A percentile compares a stretch with the other conserved stretches of the same genome.
phyloP scores from a whole-genome alignment of 768 basidiomycete genomes.

The Mycena sanguinolenta region DNA sequence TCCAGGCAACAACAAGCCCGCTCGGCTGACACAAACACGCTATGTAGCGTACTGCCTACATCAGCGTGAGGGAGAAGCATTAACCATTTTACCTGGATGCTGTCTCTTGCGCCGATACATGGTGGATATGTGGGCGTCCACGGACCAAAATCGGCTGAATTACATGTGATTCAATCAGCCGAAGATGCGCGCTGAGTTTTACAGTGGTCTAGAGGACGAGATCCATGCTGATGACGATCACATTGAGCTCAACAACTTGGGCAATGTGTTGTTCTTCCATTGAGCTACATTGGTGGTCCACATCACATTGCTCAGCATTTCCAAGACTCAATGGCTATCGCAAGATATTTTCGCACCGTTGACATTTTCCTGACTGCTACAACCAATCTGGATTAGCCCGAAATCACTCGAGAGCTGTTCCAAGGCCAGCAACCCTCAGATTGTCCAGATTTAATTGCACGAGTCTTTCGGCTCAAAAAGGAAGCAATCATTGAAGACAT shows the following conservation, averaged over 20 bases:
- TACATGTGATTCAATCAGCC: not conserved
- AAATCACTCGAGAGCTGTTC: not conserved
- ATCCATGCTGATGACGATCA: not conserved
- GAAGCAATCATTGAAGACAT: not conserved
- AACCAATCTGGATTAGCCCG: not conserved
- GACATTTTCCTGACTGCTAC: not conserved
- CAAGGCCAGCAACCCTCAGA: not conserved
- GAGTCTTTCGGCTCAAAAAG: not conserved
- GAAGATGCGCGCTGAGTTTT: not conserved
- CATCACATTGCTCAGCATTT: not conserved
- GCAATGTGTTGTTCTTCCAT: not conserved
- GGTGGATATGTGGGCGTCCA: not conserved
- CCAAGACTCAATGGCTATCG: not conserved
- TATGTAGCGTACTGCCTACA: not conserved
- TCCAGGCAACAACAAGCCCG: not conserved
- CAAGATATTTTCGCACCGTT: not conserved
- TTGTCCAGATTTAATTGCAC: not conserved
- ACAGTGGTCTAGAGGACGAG: not conserved
- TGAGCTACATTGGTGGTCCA: not conserved
- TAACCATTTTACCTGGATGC: not conserved
- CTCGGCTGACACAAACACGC: not conserved
- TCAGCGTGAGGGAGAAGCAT: not conserved
- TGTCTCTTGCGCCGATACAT: not conserved
- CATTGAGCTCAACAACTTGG: not conserved
- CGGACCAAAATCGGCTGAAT: not conserved